Evolutionary conservation across 768 basidiomycete species (phyloP), one percentile per base, ranked within the genome.

Genomic region (Pholiota molesta): DNA sequence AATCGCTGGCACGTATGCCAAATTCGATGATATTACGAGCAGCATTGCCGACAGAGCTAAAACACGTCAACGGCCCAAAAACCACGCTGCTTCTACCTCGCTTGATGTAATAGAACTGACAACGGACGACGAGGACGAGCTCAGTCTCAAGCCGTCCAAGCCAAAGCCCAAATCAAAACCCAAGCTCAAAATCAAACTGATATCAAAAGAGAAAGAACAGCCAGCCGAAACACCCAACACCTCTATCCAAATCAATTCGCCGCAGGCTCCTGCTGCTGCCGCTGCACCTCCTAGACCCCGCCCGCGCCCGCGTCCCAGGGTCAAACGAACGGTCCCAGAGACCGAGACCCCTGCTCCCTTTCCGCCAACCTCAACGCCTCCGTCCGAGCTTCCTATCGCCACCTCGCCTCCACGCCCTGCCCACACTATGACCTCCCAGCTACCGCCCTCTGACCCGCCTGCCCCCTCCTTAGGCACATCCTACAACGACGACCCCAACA

Each of bases 21-120:
- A 65, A 54, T 55, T 65, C 29, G 68, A 69, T 31, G 60, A 61
- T 26, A 52, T 68, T 21, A 37, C 59, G 16, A 47, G 62, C 21
- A 80, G 71, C 63, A 85, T 86, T 26, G 85, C 85, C n/a, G 85
- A 87, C 44, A 78, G 85, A 17, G 82, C 85, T 53, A 86, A 86
- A 66, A 84, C 77, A 71, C 83, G 85, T 17, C 77, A 81, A 59
- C 73, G 84, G 23, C 76, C 70, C 21, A 57, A 74, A 8, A 77
- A 73, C 47, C 47, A 54, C 6, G 23, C 53, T 8, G 59, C 29
- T 54, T 45, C 28, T 28, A 35, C 52, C 45, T 54, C 51, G 40
- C 64, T 39, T 61, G 79, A 81, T 11, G 68, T 83, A 3, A 82
- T 85, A 11, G 83, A 84, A 63, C 66, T 84, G 17, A 73, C 71